phyloP scores from a whole-genome alignment of 2,329 filamentous ascomycete species.

The Sphaerulina vaccinii region DNA sequence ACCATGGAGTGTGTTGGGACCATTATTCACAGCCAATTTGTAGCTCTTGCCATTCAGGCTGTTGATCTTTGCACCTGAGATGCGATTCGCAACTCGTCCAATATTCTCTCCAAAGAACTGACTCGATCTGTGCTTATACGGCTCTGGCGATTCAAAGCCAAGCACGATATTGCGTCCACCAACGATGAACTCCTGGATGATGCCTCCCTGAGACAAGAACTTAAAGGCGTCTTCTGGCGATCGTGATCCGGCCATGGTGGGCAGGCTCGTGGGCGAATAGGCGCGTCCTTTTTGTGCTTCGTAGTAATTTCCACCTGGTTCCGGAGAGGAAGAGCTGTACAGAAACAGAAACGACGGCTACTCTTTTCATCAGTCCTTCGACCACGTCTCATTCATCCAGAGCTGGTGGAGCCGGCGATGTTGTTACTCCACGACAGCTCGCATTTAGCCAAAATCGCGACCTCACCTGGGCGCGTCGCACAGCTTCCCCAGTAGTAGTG shows the following conservation, averaged over 20 bases:
- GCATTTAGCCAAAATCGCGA: too few relatives aligned
- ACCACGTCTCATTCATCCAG: too few relatives aligned
- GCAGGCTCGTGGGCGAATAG: not conserved
- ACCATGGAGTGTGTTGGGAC: slow-evolving; percentile 63
- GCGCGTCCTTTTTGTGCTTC: not conserved
- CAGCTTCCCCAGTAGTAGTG: too few relatives aligned
- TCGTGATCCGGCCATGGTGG: slow-evolving; percentile 24
- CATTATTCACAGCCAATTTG: slow-evolving; percentile 71
- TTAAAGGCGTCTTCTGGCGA: slow-evolving; percentile 49
- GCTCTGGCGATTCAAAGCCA: slow-evolving; percentile 71
- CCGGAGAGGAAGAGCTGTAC: not conserved
- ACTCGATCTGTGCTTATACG: slow-evolving; percentile 72
- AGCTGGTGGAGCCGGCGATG: too few relatives aligned
- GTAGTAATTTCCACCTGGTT: not conserved
- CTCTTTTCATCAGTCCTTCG: too few relatives aligned
- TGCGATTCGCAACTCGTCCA: slow-evolving; percentile 78
- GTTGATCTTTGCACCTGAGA: slow-evolving; percentile 68
- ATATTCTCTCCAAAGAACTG: slow-evolving; percentile 93
- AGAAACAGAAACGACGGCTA: not conserved
- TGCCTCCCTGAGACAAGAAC: slow-evolving; percentile 74
- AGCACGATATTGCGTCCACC: slow-evolving; percentile 83
- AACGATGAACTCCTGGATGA: slow-evolving; percentile 77
- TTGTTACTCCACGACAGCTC: too few relatives aligned
- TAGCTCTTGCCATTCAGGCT: slow-evolving; percentile 71
- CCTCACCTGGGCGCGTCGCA: too few relatives aligned